Conservation (phyloP, 495 filamentous ascomycete genomes). For the Melanomma pulvis-pyrius region DNA sequence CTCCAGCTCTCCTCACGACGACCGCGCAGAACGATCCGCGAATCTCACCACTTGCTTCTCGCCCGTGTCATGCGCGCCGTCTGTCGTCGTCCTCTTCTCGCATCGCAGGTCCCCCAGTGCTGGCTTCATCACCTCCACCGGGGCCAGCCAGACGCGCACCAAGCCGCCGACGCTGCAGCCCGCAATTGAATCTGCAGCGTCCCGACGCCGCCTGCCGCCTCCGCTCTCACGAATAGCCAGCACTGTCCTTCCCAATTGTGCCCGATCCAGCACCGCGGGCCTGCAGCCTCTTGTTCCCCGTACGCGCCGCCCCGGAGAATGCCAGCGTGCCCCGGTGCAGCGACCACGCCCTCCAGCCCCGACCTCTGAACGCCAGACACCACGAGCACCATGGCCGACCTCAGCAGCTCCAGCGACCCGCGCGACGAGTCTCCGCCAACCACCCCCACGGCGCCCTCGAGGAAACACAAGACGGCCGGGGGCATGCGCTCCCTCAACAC, state of each 20-base stretch:
- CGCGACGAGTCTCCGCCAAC: slow-evolving; percentile 27
- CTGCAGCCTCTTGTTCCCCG: slow-evolving; percentile 12
- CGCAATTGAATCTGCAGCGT: slow-evolving; percentile 20
- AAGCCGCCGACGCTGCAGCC: slow-evolving; percentile 1
- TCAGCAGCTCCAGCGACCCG: slow-evolving; percentile 8
- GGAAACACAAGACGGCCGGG: slow-evolving; percentile 22
- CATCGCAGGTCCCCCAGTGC: slow-evolving; percentile 10
- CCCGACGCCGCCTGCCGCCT: slow-evolving; percentile 6
- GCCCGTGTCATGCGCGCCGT: slow-evolving; percentile 16
- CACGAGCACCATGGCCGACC: slow-evolving; percentile 25
- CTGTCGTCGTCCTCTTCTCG: neutral
- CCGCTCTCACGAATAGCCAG: neutral
- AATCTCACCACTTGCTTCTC: slow-evolving; percentile 10
- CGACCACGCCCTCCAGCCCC: slow-evolving; percentile 4
- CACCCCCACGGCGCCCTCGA: slow-evolving; percentile 24
- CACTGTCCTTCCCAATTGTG: neutral
- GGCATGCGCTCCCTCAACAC: slow-evolving; percentile 30
- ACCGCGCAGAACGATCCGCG: neutral
- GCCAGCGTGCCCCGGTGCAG: slow-evolving; percentile 6
- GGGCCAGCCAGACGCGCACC: neutral
- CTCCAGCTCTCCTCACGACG: slow-evolving; percentile 1
- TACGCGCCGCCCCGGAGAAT: slow-evolving; percentile 13
- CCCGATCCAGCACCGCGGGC: neutral
- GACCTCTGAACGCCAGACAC: slow-evolving; percentile 10
- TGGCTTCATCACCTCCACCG: slow-evolving; percentile 12